Conservation (phyloP, 2,329 filamentous ascomycete species). For the Zymoseptoria crescenta region DNA sequence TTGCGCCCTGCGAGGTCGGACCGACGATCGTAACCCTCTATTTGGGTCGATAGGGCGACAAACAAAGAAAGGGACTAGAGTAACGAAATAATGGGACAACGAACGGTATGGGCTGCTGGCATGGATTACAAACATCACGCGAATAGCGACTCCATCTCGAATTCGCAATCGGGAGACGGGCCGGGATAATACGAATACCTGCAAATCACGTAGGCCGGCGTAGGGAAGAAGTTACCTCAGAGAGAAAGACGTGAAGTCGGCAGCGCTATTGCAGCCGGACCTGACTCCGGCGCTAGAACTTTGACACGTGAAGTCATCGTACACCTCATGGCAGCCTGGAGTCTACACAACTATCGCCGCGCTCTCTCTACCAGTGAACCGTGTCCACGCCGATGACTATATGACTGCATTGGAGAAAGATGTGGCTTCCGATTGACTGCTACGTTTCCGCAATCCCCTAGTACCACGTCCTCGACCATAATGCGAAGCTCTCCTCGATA, state of each 20-base stretch:
- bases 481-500: slow-evolving; percentile 6
- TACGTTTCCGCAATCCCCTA: not conserved
- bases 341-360: not conserved
- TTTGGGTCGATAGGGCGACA: too few species aligned
- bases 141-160: too few species aligned
- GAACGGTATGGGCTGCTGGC: too few species aligned
- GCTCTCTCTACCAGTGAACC: not conserved
- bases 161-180: too few species aligned
- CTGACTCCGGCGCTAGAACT: not conserved
- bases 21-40: too few species aligned
- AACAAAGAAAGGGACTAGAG: too few species aligned
- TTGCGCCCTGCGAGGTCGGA: too few species aligned
- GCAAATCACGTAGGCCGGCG: not conserved
- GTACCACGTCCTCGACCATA: not conserved
- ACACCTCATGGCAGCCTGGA: not conserved
- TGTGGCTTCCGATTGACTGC: not conserved
- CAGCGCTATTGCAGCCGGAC: not conserved
- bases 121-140: too few species aligned
- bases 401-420: not conserved
- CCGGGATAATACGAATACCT: not conserved
- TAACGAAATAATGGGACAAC: too few species aligned
- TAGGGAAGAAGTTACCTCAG: not conserved
- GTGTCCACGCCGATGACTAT: not conserved
- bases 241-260: not conserved
- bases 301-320: not conserved